Percentiles rank a stretch among this genome's conserved stretches.
phyloP scores from a whole-genome alignment of 2,329 filamentous ascomycete genomes.

The Colletotrichum musae region DNA sequence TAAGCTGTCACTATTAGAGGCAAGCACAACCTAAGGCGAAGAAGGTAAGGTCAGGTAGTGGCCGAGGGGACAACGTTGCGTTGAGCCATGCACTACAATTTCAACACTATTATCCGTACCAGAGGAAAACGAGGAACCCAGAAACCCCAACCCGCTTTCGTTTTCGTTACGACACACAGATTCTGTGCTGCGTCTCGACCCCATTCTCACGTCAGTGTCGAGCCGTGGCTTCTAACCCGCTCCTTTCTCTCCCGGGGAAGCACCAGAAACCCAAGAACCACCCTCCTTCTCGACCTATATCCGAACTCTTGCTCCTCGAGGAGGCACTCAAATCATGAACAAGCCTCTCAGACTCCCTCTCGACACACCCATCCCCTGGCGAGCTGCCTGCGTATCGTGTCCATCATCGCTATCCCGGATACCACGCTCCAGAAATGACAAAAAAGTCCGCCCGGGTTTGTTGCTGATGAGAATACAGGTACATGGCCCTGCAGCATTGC shows the following conservation, averaged over 20 bases:
- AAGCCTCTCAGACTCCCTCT: too few relatives aligned
- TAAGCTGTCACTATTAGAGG: background rate
- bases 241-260: background rate
- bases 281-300: too few relatives aligned
- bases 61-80: constrained; percentile 17
- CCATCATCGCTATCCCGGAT: background rate
- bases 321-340: too few relatives aligned
- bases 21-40: background rate
- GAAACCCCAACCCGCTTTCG: background rate
- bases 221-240: too few relatives aligned
- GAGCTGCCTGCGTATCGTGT: background rate
- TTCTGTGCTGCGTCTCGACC: background rate
- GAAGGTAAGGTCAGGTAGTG: background rate
- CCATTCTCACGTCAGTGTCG: background rate
- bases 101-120: background rate
- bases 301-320: too few relatives aligned
- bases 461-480: constrained; percentile 7
- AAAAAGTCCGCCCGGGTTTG: background rate
- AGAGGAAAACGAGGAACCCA: background rate
- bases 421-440: background rate
- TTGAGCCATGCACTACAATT: background rate
- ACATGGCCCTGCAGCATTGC: background rate
- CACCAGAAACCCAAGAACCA: background rate
- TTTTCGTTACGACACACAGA: background rate
- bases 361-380: too few relatives aligned